Conservation (phyloP, 2,329 filamentous ascomycete species). For the Pseudogymnoascus sp. region DNA sequence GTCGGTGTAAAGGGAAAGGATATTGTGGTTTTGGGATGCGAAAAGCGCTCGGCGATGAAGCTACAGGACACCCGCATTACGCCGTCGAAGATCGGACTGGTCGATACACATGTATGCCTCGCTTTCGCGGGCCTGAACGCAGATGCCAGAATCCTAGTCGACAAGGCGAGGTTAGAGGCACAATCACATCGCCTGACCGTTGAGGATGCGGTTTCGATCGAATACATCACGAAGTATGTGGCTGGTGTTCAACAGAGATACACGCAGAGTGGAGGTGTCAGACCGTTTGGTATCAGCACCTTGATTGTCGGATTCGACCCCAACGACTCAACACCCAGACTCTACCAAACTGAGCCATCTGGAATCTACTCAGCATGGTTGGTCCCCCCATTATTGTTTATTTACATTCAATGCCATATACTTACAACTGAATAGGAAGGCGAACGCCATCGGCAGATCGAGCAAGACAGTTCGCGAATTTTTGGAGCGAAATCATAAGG, state of each 20-base stretch:
- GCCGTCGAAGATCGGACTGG: constrained; percentile 93
- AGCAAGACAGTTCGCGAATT: constrained; percentile 99
- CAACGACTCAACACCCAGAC: constrained; percentile 75
- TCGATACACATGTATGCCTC: constrained; percentile 93
- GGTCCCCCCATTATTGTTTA: constrained; percentile 24
- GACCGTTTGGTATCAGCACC: constrained; percentile 98
- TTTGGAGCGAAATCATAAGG: constrained; percentile 97
- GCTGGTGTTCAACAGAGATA: constrained; percentile 97
- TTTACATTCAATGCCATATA: background rate
- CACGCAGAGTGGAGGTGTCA: constrained; percentile 95
- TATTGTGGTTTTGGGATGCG: constrained; percentile 93
- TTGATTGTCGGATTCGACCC: constrained; percentile 98
- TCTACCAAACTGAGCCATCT: constrained; percentile 98
- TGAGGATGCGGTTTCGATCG: constrained; percentile 93
- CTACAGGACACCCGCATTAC: constrained; percentile 98
- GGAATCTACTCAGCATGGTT: constrained; percentile 99
- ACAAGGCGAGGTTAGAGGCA: constrained; percentile 95
- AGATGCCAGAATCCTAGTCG: constrained; percentile 93
- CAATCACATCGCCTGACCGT: constrained; percentile 96
- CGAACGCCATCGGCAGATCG: constrained; percentile 94
- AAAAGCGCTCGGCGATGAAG: constrained; percentile 99
- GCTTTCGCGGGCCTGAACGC: constrained; percentile 97
- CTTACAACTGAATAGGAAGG: constrained; percentile 63
- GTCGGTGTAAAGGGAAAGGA: constrained; percentile 94
- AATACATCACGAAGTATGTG: constrained; percentile 99